phyloP scores from a whole-genome alignment of 768 basidiomycete genomes.

The Bullera alba region DNA sequence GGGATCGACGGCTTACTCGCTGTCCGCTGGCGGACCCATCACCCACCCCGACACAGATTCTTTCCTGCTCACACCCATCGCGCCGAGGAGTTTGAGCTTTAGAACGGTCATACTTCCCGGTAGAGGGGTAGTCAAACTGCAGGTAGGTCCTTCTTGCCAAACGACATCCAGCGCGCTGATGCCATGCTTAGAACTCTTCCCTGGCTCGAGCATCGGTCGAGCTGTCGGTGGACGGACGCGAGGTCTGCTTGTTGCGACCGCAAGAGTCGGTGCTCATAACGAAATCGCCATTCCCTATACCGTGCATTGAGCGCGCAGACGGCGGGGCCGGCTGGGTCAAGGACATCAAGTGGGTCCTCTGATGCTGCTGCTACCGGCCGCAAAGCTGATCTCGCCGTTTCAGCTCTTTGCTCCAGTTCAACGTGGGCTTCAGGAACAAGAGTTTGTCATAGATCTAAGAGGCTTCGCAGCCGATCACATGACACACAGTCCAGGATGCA shows the following conservation, averaged over 20 bases:
- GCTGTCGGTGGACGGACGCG: constrained; percentile 87
- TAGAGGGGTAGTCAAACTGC: constrained; percentile 42
- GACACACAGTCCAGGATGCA: too few relatives aligned
- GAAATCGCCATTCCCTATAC: constrained; percentile 80
- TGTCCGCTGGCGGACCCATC: constrained; percentile 92
- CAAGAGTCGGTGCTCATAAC: constrained; percentile 79
- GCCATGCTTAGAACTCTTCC: constrained; percentile 63
- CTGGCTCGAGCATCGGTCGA: constrained; percentile 78
- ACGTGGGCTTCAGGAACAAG: constrained; percentile 66
- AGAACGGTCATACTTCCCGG: constrained; percentile 80
- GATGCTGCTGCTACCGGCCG: background rate
- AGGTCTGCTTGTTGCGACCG: constrained; percentile 70
- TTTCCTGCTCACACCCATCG: constrained; percentile 89
- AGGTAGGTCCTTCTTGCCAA: constrained; percentile 32
- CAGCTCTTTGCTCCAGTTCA: constrained; percentile 83
- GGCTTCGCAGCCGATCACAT: too few relatives aligned
- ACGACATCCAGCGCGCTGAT: background rate
- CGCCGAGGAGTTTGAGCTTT: constrained; percentile 85
- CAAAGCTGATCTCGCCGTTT: background rate
- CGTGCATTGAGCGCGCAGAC: constrained; percentile 63
- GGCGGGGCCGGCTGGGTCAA: constrained; percentile 90
- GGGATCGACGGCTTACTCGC: constrained; percentile 90
- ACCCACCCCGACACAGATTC: constrained; percentile 88
- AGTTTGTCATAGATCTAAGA: too few relatives aligned
- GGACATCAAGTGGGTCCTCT: constrained; percentile 59